These are phyloP conservation scores for Massarina eburnea DNA, from an alignment of 2,329 filamentous ascomycete genomes.

Conservation along the genomic window DNA sequence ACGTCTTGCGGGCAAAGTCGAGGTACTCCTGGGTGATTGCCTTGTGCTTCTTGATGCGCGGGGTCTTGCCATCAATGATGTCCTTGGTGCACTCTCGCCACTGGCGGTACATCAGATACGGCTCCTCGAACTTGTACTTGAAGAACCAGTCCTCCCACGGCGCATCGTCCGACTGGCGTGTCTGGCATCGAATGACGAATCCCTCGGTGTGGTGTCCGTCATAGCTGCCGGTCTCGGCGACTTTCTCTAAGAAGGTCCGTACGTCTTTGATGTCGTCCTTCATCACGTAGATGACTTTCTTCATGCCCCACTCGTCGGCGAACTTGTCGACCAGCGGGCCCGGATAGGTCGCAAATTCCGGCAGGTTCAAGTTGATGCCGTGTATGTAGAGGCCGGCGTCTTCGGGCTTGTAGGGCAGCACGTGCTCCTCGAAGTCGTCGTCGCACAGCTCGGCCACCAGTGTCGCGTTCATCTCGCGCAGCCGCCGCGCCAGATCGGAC, in stretches of 20 bases:
- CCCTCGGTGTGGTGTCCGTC: conserved; percentile 92
- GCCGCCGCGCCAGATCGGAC: conserved; percentile 72
- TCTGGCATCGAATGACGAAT: conserved; percentile 89
- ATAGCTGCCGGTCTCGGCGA: conserved; percentile 86
- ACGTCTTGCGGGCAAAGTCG: conserved; percentile 72
- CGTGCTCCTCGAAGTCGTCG: conserved; percentile 94
- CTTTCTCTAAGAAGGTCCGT: conserved; percentile 77
- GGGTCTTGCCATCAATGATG: conserved; percentile 72
- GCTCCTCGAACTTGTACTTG: conserved; percentile 99
- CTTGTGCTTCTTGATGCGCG: conserved; percentile 81
- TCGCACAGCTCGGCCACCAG: conserved; percentile 96
- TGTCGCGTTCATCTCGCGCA: conserved; percentile 83
- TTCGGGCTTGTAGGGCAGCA: conserved; percentile 81
- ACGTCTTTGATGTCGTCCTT: conserved; percentile 75
- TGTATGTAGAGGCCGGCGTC: conserved; percentile 91
- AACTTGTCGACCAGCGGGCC: conserved; percentile 83
- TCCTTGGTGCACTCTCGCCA: conserved; percentile 97
- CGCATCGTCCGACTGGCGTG: conserved; percentile 54
- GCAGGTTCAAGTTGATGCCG: conserved; percentile 94
- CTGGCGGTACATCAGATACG: conserved; percentile 97
- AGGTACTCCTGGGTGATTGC: conserved; percentile 92
- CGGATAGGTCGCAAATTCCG: conserved; percentile 85
- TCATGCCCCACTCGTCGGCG: conserved; percentile 90
- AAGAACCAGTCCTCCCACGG: conserved; percentile 96
- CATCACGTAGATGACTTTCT: conserved; percentile 77